These are phyloP conservation scores for Suillus variegatus DNA, from an alignment of 768 basidiomycete species.

Conservation along the genomic window DNA sequence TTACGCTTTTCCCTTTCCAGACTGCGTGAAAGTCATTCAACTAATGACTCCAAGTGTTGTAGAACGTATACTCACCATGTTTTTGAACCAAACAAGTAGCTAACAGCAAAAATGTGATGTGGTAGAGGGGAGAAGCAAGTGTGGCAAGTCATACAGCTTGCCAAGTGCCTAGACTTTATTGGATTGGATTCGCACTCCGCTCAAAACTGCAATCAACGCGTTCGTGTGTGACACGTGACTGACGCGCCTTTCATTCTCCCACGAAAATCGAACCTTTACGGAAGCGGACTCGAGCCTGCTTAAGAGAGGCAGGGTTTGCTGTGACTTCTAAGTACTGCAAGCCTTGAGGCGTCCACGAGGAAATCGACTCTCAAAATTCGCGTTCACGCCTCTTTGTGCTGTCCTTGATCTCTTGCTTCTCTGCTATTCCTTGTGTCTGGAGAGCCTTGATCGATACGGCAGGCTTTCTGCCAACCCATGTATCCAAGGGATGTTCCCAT, in stretches of 20 bases:
- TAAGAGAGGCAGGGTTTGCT: slow-evolving; percentile 9
- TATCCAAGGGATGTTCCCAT: slow-evolving; percentile 35
- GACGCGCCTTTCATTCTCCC: slow-evolving; percentile 25
- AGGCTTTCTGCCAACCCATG: slow-evolving; percentile 35
- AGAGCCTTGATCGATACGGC: slow-evolving; percentile 17
- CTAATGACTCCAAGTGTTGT: neutral
- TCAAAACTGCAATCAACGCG: slow-evolving; percentile 32
- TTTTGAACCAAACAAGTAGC: slow-evolving; percentile 10
- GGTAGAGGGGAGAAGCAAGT: slow-evolving; percentile 15
- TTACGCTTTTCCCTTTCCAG: slow-evolving; percentile 59
- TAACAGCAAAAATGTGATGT: slow-evolving; percentile 20
- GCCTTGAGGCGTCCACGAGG: slow-evolving; percentile 37
- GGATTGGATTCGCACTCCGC: slow-evolving; percentile 32
- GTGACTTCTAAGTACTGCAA: slow-evolving; percentile 8
- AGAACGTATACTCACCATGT: slow-evolving; percentile 34
- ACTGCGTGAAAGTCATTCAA: slow-evolving; percentile 31
- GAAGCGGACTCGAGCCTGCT: slow-evolving; percentile 8
- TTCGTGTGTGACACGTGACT: slow-evolving; percentile 31
- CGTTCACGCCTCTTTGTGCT: slow-evolving; percentile 16
- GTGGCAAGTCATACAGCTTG: neutral
- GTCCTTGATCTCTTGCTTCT: slow-evolving; percentile 14
- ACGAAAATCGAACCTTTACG: slow-evolving; percentile 9
- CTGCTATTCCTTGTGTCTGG: slow-evolving; percentile 7
- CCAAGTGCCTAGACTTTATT: slow-evolving; percentile 34
- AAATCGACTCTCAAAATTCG: slow-evolving; percentile 21